phyloP scores from a whole-genome alignment of 2,329 filamentous ascomycete species.

The Fusarium sp. region DNA sequence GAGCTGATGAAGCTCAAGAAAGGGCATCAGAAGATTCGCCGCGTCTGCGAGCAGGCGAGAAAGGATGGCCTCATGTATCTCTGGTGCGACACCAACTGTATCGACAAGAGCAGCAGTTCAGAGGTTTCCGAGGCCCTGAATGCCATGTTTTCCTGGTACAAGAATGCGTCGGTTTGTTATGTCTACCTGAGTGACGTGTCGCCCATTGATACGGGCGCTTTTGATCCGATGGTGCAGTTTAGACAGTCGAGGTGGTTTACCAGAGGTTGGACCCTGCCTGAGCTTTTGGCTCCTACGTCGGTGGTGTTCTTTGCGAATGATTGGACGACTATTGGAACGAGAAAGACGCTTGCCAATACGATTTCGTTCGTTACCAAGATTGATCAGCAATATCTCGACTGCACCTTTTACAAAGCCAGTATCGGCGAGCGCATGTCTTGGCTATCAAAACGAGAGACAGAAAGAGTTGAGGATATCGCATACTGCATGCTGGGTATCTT shows the following conservation, averaged over 20 bases:
- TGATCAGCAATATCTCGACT: slow-evolving; percentile 22
- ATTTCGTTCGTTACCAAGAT: slow-evolving; percentile 22
- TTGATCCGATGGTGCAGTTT: slow-evolving; percentile 17
- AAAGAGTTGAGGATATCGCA: slow-evolving; percentile 11
- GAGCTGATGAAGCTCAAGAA: slow-evolving; percentile 26
- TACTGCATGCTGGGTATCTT: slow-evolving; percentile 26
- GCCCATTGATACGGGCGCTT: slow-evolving; percentile 1
- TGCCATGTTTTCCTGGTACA: slow-evolving; percentile 27
- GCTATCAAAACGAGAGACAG: slow-evolving; percentile 11
- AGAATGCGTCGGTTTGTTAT: slow-evolving; percentile 18
- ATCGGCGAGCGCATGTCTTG: slow-evolving; percentile 23
- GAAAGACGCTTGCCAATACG: slow-evolving; percentile 14
- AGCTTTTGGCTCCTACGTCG: slow-evolving; percentile 13
- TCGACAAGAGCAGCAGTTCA: slow-evolving; percentile 28
- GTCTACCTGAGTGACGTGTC: slow-evolving; percentile 1
- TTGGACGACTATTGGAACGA: slow-evolving; percentile 16
- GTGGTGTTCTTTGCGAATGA: slow-evolving; percentile 25
- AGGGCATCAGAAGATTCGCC: slow-evolving; percentile 19
- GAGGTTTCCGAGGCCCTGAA: slow-evolving; percentile 21
- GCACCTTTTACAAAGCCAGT: slow-evolving; percentile 22
- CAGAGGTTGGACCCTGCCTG: slow-evolving; percentile 15
- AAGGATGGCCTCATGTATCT: slow-evolving; percentile 23
- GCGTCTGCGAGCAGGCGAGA: slow-evolving; percentile 23
- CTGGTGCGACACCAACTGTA: slow-evolving; percentile 31
- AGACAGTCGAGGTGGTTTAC: slow-evolving; percentile 19